Percentiles rank a stretch among this genome's conserved stretches.
Evolutionary conservation across 2,329 filamentous ascomycete genomes (phyloP).

Genomic region (Fusarium burgessii): DNA sequence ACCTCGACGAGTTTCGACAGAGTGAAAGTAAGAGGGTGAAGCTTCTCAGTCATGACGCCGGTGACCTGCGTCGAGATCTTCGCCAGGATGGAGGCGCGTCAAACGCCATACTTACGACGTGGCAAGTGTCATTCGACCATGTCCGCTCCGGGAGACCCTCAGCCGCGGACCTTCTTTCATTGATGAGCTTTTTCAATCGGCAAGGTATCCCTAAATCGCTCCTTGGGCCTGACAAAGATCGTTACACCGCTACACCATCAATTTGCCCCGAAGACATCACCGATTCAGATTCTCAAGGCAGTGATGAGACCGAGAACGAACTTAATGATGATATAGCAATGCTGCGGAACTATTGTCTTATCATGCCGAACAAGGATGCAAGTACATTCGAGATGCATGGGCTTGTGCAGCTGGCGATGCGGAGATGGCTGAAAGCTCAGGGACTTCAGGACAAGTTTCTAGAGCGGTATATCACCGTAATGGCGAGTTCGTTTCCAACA

Average conservation of each 20-base stretch:
- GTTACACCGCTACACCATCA: neutral
- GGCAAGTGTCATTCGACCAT: conserved; percentile 14
- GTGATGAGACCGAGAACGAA: neutral
- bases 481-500: neutral
- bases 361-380: neutral
- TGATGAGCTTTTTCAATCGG: conserved; percentile 14
- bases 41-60: conserved; percentile 42
- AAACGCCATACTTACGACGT: conserved; percentile 3
- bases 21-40: conserved; percentile 43
- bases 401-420: neutral
- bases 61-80: conserved; percentile 8
- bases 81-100: conserved; percentile 7
- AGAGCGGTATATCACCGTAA: neutral
- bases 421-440: neutral
- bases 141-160: neutral
- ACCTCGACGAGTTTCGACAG: conserved; percentile 47
- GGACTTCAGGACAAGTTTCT: neutral
- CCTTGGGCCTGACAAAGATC: neutral
- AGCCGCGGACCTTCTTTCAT: conserved; percentile 4
- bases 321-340: neutral
- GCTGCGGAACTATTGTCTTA: neutral
- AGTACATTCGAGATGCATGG: neutral
- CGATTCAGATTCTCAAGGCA: neutral
- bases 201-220: neutral
- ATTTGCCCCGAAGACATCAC: neutral